Evolutionary conservation across 257 asterid species (phyloP).

Genomic region (Solanum stenotomum): DNA sequence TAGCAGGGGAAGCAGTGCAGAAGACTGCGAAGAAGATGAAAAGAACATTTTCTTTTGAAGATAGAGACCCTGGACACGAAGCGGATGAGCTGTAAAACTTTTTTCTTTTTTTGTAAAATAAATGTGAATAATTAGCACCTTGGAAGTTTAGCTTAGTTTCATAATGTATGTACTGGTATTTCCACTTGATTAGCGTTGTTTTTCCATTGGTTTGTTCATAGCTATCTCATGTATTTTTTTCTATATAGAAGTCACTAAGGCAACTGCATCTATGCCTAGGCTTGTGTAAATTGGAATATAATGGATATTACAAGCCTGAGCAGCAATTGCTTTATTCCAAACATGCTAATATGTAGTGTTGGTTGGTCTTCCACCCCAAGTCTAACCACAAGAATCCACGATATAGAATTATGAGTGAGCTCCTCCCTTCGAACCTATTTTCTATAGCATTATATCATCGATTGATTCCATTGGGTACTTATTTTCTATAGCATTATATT

Average conservation of each 20-base stretch:
- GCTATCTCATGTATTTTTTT: too few species aligned
- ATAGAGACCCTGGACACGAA: background rate
- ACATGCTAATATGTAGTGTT: background rate
- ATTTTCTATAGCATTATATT: background rate
- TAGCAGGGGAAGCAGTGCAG: conserved; percentile 4
- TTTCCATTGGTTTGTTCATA: background rate
- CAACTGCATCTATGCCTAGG: background rate
- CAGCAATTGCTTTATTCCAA: background rate
- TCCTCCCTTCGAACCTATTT: background rate
- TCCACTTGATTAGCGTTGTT: background rate
- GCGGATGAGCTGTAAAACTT: conserved; percentile 4
- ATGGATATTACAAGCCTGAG: background rate
- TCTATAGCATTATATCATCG: background rate
- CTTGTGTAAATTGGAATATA: background rate
- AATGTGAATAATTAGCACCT: background rate
- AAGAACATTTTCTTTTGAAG: background rate
- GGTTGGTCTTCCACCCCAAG: background rate
- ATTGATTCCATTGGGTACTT: background rate
- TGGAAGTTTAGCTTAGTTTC: background rate
- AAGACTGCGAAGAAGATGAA: conserved; percentile 3
- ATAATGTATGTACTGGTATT: background rate
- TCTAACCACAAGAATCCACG: background rate
- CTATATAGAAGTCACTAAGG: background rate
- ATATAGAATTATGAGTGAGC: background rate
- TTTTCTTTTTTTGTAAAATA: background rate